Base-by-base conservation (phyloP, 129 eudicot genomes). In the Helichrysum umbraculigerum region DNA sequence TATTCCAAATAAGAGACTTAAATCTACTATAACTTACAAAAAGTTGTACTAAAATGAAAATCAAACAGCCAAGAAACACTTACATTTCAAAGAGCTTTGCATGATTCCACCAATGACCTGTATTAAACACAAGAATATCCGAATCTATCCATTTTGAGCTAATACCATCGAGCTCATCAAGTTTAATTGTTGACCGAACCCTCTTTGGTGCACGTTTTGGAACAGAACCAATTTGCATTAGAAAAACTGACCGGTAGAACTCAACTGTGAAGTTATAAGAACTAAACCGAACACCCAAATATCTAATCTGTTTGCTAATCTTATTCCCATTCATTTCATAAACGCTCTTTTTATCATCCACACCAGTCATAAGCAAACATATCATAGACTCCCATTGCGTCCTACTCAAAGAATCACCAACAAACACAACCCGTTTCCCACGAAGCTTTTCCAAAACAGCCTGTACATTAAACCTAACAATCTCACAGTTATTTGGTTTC, bases 321-420 rank as follows among this genome's bases (percentile, higher is more conserved):
- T 80, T 83, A n/a, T 84, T 88, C 58, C 96, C 91, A 76, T 87
- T 84, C 21, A 87, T 68, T 78, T 93, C 97, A 82, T 85, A 91
- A 59, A 93, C 97, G 69, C 87, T 85, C 19, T 37, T 33, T 70
- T 88, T 88, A 79, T 90, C 97, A 72, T 82, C 89, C 68, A 90
- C 88, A 12, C 97, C 98, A 14, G 78, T 85, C 93, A 93, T 93
- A 21, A 93, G 82, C 93, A 93, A 71, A 77, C 98, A 93, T 37
- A 93, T 87, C 89, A 91, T 84, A 9, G 98, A 93, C 81, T 93
- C 97, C 97, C 98, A 93, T 51, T 93, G 98, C 33, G 97, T 93
- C 37, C 98, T 81, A 79, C 97, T 83, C 85, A 93, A 76, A 4
- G 98, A 93, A 83, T 93, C 98, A 9, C 98, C 97, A 77, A 93